These are phyloP conservation scores for Nepenthes alata DNA, from an alignment of 179 eudicot species.

Conservation along the genomic window DNA sequence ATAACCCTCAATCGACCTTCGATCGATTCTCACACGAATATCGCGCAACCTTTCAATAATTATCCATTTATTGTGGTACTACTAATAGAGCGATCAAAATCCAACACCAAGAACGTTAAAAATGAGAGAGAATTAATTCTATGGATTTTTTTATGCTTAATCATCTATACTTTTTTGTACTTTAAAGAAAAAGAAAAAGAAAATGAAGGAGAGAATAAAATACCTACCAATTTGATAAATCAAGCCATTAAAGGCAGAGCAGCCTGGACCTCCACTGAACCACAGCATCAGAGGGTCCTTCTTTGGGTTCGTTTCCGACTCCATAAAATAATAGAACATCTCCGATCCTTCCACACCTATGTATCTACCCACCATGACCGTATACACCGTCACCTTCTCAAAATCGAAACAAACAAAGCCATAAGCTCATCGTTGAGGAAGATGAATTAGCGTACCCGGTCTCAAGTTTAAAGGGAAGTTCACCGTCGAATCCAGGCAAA, in stretches of 20 bases:
- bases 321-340: slow-evolving; percentile 29
- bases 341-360: slow-evolving; percentile 23
- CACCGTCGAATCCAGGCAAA: slow-evolving; percentile 23
- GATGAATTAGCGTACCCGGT: slow-evolving; percentile 16
- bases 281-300: slow-evolving; percentile 25
- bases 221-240: slow-evolving; percentile 22
- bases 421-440: background rate
- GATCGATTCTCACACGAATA: too few relatives aligned
- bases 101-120: too few relatives aligned
- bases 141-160: too few relatives aligned
- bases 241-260: slow-evolving; percentile 23
- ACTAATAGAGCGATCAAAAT: too few relatives aligned
- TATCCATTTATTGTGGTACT: too few relatives aligned
- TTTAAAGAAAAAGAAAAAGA: too few relatives aligned
- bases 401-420: background rate
- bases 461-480: slow-evolving; percentile 33
- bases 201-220: too few relatives aligned
- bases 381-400: background rate
- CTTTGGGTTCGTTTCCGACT: slow-evolving; percentile 26
- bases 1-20: too few relatives aligned
- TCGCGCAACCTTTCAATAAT: too few relatives aligned
- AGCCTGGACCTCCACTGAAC: slow-evolving; percentile 32
- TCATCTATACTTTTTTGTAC: too few relatives aligned
- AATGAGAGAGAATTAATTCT: too few relatives aligned
- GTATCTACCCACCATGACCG: slow-evolving; percentile 11